phyloP scores from a whole-genome alignment of 208 protist species.

The Wallacemonas sp. region DNA sequence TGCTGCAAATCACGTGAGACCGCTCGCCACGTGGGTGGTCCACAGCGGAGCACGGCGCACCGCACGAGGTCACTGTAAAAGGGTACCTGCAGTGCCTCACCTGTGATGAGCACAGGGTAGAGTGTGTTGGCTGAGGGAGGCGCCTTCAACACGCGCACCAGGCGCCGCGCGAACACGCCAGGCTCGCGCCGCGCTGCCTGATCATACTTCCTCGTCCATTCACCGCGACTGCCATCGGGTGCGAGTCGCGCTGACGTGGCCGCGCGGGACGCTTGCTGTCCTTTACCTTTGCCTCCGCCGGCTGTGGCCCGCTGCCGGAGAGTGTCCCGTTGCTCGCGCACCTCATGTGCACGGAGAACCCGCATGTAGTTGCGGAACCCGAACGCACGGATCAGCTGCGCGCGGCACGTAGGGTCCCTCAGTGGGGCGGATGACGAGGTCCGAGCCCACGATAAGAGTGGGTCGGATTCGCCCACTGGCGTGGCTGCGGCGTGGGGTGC shows the following conservation, averaged over 20 bases:
- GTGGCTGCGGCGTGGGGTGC: background rate
- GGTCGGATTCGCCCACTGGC: background rate
- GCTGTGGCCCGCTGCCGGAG: background rate
- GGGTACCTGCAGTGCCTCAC: constrained; percentile 59
- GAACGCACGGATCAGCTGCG: constrained; percentile 20
- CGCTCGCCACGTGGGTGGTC: background rate
- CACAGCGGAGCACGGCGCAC: constrained; percentile 21
- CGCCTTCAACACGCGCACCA: constrained; percentile 30
- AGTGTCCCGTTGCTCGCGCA: background rate
- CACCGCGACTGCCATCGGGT: constrained; percentile 8
- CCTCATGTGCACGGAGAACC: background rate
- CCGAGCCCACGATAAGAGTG: no score
- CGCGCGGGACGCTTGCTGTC: background rate
- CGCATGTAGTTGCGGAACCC: constrained; percentile 22
- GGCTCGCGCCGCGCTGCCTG: constrained; percentile 3
- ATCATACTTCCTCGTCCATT: background rate
- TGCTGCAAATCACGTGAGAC: background rate
- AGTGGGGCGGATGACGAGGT: constrained; percentile 1
- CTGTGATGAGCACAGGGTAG: constrained; percentile 38
- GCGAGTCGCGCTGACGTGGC: background rate
- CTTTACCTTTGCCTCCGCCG: constrained; percentile 19
- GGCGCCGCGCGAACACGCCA: constrained; percentile 31
- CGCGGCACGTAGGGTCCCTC: background rate
- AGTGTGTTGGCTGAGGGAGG: constrained; percentile 10
- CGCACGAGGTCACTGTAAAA: constrained; percentile 31